A percentile compares a stretch with the other conserved stretches of the same genome.
phyloP scores from a whole-genome alignment of 495 filamentous ascomycete species.

The Eremomyces bilateralis region DNA sequence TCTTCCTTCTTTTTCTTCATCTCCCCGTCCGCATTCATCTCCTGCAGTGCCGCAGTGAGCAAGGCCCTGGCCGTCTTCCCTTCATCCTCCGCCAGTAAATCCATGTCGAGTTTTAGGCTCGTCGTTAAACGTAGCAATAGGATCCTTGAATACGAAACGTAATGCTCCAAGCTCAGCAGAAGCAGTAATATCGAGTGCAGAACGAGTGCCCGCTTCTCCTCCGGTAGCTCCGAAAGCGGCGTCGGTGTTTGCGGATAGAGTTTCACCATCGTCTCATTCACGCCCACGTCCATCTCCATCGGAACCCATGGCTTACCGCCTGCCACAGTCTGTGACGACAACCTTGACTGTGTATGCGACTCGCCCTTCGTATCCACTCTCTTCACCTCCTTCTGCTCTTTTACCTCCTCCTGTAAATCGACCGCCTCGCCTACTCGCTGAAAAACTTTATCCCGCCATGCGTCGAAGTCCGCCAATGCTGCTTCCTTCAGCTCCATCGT shows the following conservation, averaged over 20 bases:
- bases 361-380: background rate
- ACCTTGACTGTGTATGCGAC: background rate
- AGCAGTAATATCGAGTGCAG: conserved; percentile 46
- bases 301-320: no score
- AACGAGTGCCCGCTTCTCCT: conserved; percentile 23
- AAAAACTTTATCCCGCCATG: background rate
- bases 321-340: no score
- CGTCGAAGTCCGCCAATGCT: conserved; percentile 10
- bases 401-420: conserved; percentile 3
- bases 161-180: conserved; percentile 60
- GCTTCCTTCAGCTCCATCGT: conserved; percentile 11
- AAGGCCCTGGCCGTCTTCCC: conserved; percentile 24
- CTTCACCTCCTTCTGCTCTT: background rate
- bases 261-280: conserved; percentile 10
- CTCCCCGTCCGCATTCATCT: conserved; percentile 12
- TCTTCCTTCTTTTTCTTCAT: conserved; percentile 10
- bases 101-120: conserved; percentile 41
- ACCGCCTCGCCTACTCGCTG: background rate
- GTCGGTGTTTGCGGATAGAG: conserved; percentile 27
- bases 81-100: conserved; percentile 48
- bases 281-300: background rate
- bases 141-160: conserved; percentile 53
- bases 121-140: conserved; percentile 48
- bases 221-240: conserved; percentile 18
- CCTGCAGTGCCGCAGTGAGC: conserved; percentile 9